Conservation (phyloP, 768 basidiomycete species). For the Collybia sp. region DNA sequence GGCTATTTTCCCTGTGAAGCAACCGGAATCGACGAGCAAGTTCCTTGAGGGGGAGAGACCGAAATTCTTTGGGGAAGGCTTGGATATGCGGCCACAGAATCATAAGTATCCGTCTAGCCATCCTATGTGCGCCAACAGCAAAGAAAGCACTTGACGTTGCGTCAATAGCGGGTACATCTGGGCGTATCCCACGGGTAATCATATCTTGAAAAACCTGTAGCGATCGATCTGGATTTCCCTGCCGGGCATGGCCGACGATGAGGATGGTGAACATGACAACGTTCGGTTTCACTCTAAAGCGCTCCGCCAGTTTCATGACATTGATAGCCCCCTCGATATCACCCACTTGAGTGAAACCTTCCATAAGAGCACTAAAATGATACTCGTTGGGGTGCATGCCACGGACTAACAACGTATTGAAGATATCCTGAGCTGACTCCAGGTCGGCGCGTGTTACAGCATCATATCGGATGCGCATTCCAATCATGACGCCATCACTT, state of each 20-base stretch:
- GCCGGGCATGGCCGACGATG: slow-evolving; percentile 66
- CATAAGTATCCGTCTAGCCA: slow-evolving; percentile 50
- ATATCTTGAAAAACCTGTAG: slow-evolving; percentile 56
- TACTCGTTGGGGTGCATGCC: slow-evolving; percentile 70
- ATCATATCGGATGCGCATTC: slow-evolving; percentile 61
- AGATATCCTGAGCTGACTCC: slow-evolving; percentile 45
- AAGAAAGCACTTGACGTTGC: slow-evolving; percentile 68
- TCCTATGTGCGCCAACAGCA: slow-evolving; percentile 43
- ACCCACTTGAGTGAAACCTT: slow-evolving; percentile 61
- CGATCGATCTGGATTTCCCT: slow-evolving; percentile 49
- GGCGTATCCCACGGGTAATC: slow-evolving; percentile 53
- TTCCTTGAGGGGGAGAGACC: slow-evolving; percentile 35
- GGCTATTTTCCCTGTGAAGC: slow-evolving; percentile 16
- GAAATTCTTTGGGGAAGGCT: slow-evolving; percentile 52
- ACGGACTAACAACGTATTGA: slow-evolving; percentile 54
- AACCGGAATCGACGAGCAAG: slow-evolving; percentile 46
- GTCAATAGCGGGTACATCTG: slow-evolving; percentile 70
- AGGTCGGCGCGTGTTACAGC: slow-evolving; percentile 48
- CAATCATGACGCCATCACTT: slow-evolving; percentile 53
- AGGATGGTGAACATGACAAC: slow-evolving; percentile 75
- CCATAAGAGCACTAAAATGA: slow-evolving; percentile 74
- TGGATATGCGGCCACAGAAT: slow-evolving; percentile 61
- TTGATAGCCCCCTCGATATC: slow-evolving; percentile 52
- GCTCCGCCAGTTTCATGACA: slow-evolving; percentile 47
- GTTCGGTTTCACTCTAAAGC: slow-evolving; percentile 50